phyloP scores from a whole-genome alignment of 1,284 basidiomycete species.

The Microbotryum violaceum region DNA sequence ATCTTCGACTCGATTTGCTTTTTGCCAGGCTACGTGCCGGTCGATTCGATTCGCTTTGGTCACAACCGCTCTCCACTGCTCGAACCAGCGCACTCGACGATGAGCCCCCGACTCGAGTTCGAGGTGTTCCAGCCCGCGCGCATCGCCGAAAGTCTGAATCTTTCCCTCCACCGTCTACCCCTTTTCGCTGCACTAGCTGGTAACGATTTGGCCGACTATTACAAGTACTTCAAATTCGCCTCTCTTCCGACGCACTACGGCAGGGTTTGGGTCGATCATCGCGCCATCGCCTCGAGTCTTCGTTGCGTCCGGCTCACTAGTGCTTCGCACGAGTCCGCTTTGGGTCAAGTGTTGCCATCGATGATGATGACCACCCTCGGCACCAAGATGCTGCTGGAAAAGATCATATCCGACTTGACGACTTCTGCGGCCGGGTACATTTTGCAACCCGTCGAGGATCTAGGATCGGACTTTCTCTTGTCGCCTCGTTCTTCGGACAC shows the following conservation, averaged over 20 bases:
- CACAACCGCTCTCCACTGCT: conserved; percentile 6
- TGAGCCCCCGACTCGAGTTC: conserved; percentile 40
- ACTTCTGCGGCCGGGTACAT: conserved; percentile 16
- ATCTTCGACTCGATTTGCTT: too few relatives aligned
- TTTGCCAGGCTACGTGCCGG: conserved; percentile 32
- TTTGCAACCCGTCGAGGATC: conserved; percentile 7
- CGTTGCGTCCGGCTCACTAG: background rate
- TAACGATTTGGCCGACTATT: conserved; percentile 64
- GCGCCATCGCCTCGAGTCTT: conserved; percentile 10
- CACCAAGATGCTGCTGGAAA: too few relatives aligned
- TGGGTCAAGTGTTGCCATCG: too few relatives aligned
- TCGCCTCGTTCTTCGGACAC: conserved; percentile 8
- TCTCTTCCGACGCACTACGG: conserved; percentile 1
- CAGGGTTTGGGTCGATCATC: conserved; percentile 10
- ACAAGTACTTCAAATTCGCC: conserved; percentile 36
- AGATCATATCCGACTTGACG: conserved; percentile 12
- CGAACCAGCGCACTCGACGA: background rate
- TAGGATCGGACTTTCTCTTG: conserved; percentile 12
- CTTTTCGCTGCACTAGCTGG: conserved; percentile 77
- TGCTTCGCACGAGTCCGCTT: conserved; percentile 1
- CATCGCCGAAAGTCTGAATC: conserved; percentile 58
- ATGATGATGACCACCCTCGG: too few relatives aligned
- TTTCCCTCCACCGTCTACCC: conserved; percentile 66
- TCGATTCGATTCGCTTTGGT: conserved; percentile 39
- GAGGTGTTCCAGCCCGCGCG: conserved; percentile 56